Base-by-base conservation (phyloP, 1,284 basidiomycete species). In the Ustilago shanxiensis region DNA sequence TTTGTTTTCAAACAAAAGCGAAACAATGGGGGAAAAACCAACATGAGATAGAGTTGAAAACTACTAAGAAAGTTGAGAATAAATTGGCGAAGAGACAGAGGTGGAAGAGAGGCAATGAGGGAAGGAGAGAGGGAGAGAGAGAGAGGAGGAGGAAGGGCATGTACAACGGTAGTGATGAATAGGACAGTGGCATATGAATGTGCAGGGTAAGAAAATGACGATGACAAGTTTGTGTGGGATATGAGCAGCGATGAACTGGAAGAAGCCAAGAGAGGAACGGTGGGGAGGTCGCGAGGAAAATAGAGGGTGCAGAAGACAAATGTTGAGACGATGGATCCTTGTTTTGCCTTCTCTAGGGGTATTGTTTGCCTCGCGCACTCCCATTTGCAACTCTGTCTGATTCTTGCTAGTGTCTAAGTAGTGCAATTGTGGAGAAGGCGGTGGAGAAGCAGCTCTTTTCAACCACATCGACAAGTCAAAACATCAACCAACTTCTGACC, bases 391-490 rank as follows among this genome's bases (percentile, higher is more conserved):
- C 20, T 22, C 10, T 24, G 4, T 26, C 7, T 47, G 0, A 14
- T 16, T 14, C 8, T 11, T 7, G n/a, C 10, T 24, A 7, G 44
- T 10, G n/a, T 20, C 24, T 1, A n/a, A 6, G 9, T 22, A 20
- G 18, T 20, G 11, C 18, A 45, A 45, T 4, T n/a, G 22, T n/a
- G n/a, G 20, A n/a, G n/a, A n/a, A n/a, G n/a, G n/a, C n/a, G n/a
- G n/a, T n/a, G n/a, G n/a, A n/a, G n/a, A n/a, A n/a, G 45, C 33
- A 9, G 41, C 29, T 35, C 14, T 18, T 53, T 78, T 33, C 31
- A 86, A 41, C 66, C 82, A 59, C 86, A 87, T 39, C 86, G 77
- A 65, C 86, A 87, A 2, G 86, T 86, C 47, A 87, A 66, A 39
- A 87, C 70, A 41, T 82, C 79, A 20, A 85, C 76, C 33, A 87